Conservation (phyloP, 2,329 filamentous ascomycete species). For the Botryosphaeria agaves region DNA sequence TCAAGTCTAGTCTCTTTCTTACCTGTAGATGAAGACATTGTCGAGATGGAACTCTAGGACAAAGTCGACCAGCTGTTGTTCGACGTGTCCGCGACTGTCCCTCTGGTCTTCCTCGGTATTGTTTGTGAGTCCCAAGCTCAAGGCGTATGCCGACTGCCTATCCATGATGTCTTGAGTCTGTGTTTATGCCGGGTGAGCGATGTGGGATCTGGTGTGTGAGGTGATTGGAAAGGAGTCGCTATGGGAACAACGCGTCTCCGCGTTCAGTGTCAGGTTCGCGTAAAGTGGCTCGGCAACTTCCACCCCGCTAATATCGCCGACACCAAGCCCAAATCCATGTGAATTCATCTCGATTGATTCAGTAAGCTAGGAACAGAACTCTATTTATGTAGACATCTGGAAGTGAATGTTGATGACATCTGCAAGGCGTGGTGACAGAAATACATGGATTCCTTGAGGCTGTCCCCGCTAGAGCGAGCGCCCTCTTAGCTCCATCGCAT, state of each 20-base stretch:
- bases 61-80: constrained; percentile 72
- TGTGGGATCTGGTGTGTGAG: not conserved
- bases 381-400: too few species aligned
- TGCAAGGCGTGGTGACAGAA: too few species aligned
- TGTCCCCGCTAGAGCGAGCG: too few species aligned
- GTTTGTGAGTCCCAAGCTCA: constrained; percentile 45
- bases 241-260: constrained; percentile 2
- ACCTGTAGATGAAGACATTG: constrained; percentile 91
- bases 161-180: constrained; percentile 46
- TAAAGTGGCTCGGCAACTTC: constrained; percentile 7
- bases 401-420: too few species aligned
- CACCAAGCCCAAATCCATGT: too few species aligned
- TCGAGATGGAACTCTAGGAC: constrained; percentile 88
- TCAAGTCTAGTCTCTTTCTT: constrained; percentile 8
- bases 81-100: constrained; percentile 38
- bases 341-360: too few species aligned
- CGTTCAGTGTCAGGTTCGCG: constrained; percentile 4
- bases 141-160: constrained; percentile 68
- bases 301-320: too few species aligned
- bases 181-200: constrained; percentile 1
- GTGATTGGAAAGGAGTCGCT: constrained; percentile 5
- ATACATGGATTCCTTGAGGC: too few species aligned
- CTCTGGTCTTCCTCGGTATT: constrained; percentile 23
- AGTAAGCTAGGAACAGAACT: too few species aligned
- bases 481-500: too few species aligned